A percentile compares a stretch with the other conserved stretches of the same genome.
Conservation (phyloP, 768 basidiomycete species). For the Lanmaoa rubissima region DNA sequence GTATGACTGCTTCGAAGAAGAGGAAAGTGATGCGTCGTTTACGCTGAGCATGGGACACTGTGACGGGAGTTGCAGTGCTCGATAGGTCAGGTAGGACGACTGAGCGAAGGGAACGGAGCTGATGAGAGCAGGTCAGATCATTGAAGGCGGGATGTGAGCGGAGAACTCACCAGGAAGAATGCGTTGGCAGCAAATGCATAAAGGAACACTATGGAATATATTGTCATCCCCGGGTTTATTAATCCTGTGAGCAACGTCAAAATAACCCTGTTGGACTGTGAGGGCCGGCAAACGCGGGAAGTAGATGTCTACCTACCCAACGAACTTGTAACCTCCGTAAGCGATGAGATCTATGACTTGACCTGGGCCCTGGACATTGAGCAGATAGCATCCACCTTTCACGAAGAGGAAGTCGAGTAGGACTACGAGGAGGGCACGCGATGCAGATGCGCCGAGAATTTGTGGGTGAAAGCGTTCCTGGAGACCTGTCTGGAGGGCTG, state of each 20-base stretch:
- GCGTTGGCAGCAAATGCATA: conserved; percentile 89
- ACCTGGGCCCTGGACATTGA: conserved; percentile 74
- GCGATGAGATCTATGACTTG: conserved; percentile 83
- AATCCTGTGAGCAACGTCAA: conserved; percentile 73
- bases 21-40: conserved; percentile 87
- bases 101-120: conserved; percentile 92
- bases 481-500: conserved; percentile 81
- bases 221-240: conserved; percentile 54
- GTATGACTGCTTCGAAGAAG: conserved; percentile 78
- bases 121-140: conserved; percentile 2
- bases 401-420: conserved; percentile 87
- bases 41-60: conserved; percentile 75
- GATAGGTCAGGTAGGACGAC: conserved; percentile 81
- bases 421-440: conserved; percentile 80
- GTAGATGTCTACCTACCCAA: conserved; percentile 57
- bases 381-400: conserved; percentile 88
- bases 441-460: conserved; percentile 83
- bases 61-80: conserved; percentile 44
- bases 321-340: conserved; percentile 97
- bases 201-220: conserved; percentile 71
- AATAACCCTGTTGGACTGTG: conserved; percentile 63
- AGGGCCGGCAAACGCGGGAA: background rate
- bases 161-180: conserved; percentile 77
- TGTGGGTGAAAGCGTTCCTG: conserved; percentile 83
- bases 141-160: background rate